Conservation (phyloP, 2,329 filamentous ascomycete genomes). For the Hymenoscyphus albidus region DNA sequence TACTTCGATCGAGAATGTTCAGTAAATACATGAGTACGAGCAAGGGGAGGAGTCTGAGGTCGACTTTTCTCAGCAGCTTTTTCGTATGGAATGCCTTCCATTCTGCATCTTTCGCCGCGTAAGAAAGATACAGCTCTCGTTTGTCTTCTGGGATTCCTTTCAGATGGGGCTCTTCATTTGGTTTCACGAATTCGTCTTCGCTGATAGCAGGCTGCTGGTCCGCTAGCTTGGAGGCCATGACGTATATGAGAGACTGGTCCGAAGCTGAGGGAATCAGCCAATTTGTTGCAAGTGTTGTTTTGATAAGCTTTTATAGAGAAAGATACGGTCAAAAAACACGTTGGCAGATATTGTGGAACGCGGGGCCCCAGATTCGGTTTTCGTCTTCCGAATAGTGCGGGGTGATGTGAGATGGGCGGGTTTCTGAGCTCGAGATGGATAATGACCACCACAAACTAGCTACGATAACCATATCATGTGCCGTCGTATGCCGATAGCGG, state of each 20-base stretch:
- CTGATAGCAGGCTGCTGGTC: background rate
- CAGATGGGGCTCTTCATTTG: background rate
- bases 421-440: background rate
- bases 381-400: background rate
- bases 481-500: too few species aligned
- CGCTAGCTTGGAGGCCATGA: background rate
- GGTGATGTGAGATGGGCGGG: background rate
- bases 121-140: conserved; percentile 29
- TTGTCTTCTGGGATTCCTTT: conserved; percentile 33
- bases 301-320: background rate
- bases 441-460: background rate
- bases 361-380: background rate
- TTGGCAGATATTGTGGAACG: background rate
- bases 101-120: conserved; percentile 27
- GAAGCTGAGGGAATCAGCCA: background rate
- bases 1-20: conserved; percentile 50
- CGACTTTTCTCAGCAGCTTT: conserved; percentile 46
- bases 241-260: background rate
- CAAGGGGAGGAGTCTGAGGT: conserved; percentile 48
- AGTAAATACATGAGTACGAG: conserved; percentile 54
- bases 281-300: background rate
- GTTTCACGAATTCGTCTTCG: background rate
- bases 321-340: background rate
- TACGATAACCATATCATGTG: background rate
- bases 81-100: conserved; percentile 11